These are phyloP conservation scores for Naematelia encephala DNA, from an alignment of 768 basidiomycete species.

Conservation along the genomic window DNA sequence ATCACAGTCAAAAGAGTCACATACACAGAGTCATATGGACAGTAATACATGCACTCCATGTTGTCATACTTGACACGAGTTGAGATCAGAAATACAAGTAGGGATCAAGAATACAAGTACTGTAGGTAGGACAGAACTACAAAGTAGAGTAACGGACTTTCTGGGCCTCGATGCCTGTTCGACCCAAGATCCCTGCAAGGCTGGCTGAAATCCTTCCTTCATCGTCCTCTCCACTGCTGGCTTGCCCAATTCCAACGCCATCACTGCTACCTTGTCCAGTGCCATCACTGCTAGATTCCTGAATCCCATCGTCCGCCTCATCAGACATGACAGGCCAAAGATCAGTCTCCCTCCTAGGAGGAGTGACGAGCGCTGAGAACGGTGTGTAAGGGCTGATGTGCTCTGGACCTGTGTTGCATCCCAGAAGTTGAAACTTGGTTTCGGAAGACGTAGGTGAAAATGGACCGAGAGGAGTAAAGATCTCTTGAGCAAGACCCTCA, in stretches of 20 bases:
- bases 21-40: too few species aligned
- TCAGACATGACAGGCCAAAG: background rate
- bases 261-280: too few species aligned
- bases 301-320: background rate
- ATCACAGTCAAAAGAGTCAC: too few species aligned
- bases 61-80: too few species aligned
- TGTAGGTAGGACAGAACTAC: background rate
- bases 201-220: background rate
- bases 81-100: too few species aligned
- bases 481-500: background rate
- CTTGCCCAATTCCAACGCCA: too few species aligned
- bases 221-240: background rate
- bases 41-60: too few species aligned
- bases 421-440: background rate
- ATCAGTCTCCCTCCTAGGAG: background rate
- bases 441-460: background rate
- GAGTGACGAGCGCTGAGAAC: background rate
- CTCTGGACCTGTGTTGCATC: background rate
- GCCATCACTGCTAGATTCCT: too few species aligned
- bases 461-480: background rate
- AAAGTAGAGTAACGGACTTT: background rate
- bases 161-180: background rate
- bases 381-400: background rate
- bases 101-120: too few species aligned
- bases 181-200: background rate